Evolutionary conservation across 2,329 filamentous ascomycete species (phyloP).

Genomic region (Torrubiella hemipterigena): DNA sequence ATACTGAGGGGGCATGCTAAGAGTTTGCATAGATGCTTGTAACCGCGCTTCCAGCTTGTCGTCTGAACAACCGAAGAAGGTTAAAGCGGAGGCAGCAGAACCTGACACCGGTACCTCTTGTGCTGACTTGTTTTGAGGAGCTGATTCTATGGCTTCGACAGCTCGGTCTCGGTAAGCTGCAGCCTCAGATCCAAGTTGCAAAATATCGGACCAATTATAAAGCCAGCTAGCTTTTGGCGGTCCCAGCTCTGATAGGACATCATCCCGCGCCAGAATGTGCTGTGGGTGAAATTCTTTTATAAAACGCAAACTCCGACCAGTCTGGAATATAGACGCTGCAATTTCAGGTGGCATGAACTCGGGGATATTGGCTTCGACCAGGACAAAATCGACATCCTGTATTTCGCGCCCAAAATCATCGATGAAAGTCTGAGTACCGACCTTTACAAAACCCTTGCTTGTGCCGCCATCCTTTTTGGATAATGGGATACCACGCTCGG

Average conservation of each 20-base stretch:
- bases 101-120: too few species aligned
- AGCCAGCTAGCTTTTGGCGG: slow-evolving; percentile 54
- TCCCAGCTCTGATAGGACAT: slow-evolving; percentile 29
- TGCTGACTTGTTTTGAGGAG: too few species aligned
- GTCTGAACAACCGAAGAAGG: slow-evolving; percentile 37
- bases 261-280: slow-evolving; percentile 52
- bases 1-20: slow-evolving; percentile 19
- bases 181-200: slow-evolving; percentile 49
- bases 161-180: slow-evolving; percentile 19
- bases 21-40: slow-evolving; percentile 36
- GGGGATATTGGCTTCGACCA: slow-evolving; percentile 56
- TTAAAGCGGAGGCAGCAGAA: too few species aligned
- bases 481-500: slow-evolving; percentile 42
- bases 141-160: slow-evolving; percentile 11
- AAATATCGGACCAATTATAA: slow-evolving; percentile 60
- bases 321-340: slow-evolving; percentile 63
- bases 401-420: slow-evolving; percentile 48
- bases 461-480: slow-evolving; percentile 31
- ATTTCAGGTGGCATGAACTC: slow-evolving; percentile 61
- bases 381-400: slow-evolving; percentile 46
- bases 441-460: slow-evolving; percentile 47
- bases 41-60: slow-evolving; percentile 34
- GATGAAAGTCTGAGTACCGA: slow-evolving; percentile 39
- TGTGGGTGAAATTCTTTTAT: slow-evolving; percentile 58
- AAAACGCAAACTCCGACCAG: slow-evolving; percentile 63